Conservation (phyloP, 495 filamentous ascomycete genomes). For the Daldinia childiae region DNA sequence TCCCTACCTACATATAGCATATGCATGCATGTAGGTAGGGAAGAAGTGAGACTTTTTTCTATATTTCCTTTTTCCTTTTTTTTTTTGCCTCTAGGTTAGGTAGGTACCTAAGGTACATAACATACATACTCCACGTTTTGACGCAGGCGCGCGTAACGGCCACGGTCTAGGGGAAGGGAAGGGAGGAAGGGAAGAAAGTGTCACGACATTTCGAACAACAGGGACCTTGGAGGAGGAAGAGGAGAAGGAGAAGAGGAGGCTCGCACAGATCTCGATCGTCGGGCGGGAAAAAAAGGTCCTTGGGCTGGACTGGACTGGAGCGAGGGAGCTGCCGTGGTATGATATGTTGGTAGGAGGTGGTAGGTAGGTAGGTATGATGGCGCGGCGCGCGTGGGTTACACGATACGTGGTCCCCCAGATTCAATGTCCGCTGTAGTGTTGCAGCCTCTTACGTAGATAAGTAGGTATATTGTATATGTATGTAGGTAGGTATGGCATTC, state of each 20-base stretch:
- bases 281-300: conserved; percentile 7
- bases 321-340: conserved; percentile 19
- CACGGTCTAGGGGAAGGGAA: background rate
- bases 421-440: background rate
- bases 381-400: conserved; percentile 30
- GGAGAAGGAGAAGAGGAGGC: too few species aligned
- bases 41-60: background rate
- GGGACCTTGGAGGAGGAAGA: conserved; percentile 6
- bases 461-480: background rate
- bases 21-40: background rate
- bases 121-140: background rate
- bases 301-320: background rate
- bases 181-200: background rate
- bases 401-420: conserved; percentile 19
- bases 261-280: conserved; percentile 41
- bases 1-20: background rate
- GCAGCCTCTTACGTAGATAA: background rate
- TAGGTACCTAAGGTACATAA: too few species aligned
- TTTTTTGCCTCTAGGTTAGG: background rate
- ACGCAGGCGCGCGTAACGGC: conserved; percentile 16
- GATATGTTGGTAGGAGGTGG: background rate
- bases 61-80: background rate
- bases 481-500: background rate
- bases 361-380: too few species aligned
- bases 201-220: background rate